Evolutionary conservation across 2,329 filamentous ascomycete species (phyloP), one percentile per base, ranked within the genome.

Genomic region (Cyclaneusma minus): DNA sequence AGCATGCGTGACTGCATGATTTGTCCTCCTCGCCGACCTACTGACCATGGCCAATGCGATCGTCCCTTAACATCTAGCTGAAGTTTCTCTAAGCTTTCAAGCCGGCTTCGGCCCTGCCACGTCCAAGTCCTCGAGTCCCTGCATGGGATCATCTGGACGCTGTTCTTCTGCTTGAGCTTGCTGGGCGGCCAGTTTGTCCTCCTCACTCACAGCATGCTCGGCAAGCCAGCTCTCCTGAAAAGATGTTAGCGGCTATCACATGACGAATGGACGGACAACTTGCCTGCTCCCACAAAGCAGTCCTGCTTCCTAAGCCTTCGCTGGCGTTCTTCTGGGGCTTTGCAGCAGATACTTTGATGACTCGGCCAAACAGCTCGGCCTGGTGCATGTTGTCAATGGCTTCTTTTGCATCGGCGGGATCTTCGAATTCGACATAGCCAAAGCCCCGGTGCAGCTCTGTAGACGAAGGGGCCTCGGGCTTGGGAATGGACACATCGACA

Each of bases 341-440:
- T 22, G 91, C 91, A 29, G 78, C 68, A 22, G 83, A 85, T 27
- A 95, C 87, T 50, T 85, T 93, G 49, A 98, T 77, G 9, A 89
- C 76, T 32, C 82, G 71, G 7, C 89, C 91, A 48, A 87, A 95
- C 23, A 98, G 68, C 55, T 95, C 87, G 33, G 85, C 79, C 50
- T 93, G 84, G 48, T 98, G 83, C 87, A 98, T 95, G 49, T 98
- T 98, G 62, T 95, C 84, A 50, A 98, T 93, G 26, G 89, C 89
- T 54, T 95, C 87, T 44, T 75, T 75, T 15, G 85, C 87, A 53
- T 98, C 89, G 30, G 76, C 69, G 8, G 72, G 64, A 30, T 83
- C 68, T 43, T 94, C 84, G 45, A 81, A 98, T 47, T 98, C 89
- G 26, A 98, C 81, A 49, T 98, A 95, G 31, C 85, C 89, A 51